Base-by-base conservation (phyloP, 768 basidiomycete species). In the Podaxis rugospora region DNA sequence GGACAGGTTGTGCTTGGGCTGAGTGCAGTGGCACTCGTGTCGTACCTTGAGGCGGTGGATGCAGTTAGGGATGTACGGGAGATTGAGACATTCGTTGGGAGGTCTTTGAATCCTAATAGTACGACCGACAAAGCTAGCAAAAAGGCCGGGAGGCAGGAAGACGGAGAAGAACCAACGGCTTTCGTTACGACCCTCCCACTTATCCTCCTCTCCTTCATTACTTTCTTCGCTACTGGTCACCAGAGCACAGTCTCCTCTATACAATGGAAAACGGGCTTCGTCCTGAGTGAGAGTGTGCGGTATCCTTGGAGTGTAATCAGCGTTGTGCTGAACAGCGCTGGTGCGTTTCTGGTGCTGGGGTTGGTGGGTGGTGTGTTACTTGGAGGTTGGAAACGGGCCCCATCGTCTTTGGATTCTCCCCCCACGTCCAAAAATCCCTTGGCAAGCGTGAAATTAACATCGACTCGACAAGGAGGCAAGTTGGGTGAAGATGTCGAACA, bases 201-300 rank as follows among this genome's bases (percentile, higher is more conserved):
- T 13, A 88, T 89, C 0, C 80, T 98, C 6, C 78, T 97, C 10
- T 89, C 87, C 0, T 73, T 90, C 40, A 82, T 92, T 52, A 72
- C 83, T 6, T 98, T 95, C 80, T 92, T 90, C 70, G 78, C 84
- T 0, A 98, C 95, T 0, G 96, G 97, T 1, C 97, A 99, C 68
- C 95, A 98, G 73, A 82, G 94, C 1, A 88, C 27, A 28, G 79
- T 98, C 40, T 83, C 93, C 1, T 90, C 92, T 2, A 83, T 99
- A 46, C 96, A 98, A 66, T 99, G 96, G 97, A 97, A 97, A 28
- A 75, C 89, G 1, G 95, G 91, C 5, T 99, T 98, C 73, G 71
- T 98, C 28, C 80, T 28, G 27, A 28, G 6, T 99, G 58, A 83
- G 86, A 1, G 76, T 83, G 2, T 84, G 80, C 77, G 74, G 10